Percentiles rank a stretch among this genome's conserved stretches.
Conservation (phyloP, 1,139 yeast genomes). For the Hyphopichia khmerensis region DNA sequence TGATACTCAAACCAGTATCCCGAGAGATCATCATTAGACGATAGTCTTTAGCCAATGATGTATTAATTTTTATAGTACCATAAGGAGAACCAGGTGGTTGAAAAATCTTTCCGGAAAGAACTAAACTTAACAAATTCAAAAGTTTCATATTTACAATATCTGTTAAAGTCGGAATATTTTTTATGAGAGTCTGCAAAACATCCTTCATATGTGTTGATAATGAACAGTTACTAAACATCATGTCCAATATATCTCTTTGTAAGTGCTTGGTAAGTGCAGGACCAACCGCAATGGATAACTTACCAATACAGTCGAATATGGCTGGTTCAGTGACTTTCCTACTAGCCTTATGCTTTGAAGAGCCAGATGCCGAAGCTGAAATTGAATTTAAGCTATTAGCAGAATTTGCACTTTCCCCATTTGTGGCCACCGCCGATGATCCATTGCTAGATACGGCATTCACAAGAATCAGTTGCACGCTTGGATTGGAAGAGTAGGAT, state of each 20-base stretch:
- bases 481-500: slow-evolving; percentile 42
- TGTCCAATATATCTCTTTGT: slow-evolving; percentile 76
- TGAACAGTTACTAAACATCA: slow-evolving; percentile 76
- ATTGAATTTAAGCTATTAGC: slow-evolving; percentile 19
- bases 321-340: slow-evolving; percentile 83
- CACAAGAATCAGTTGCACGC: slow-evolving; percentile 43
- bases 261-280: slow-evolving; percentile 92
- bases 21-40: slow-evolving; percentile 70
- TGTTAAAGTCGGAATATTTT: slow-evolving; percentile 78
- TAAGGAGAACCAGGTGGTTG: slow-evolving; percentile 89
- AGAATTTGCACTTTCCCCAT: slow-evolving; percentile 6
- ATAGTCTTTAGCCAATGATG: slow-evolving; percentile 70
- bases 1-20: slow-evolving; percentile 53
- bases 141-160: slow-evolving; percentile 69
- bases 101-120: slow-evolving; percentile 80
- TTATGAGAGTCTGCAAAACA: slow-evolving; percentile 65
- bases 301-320: slow-evolving; percentile 84
- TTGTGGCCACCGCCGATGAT: slow-evolving; percentile 8
- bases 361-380: slow-evolving; percentile 28
- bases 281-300: slow-evolving; percentile 85
- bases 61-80: slow-evolving; percentile 60
- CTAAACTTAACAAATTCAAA: slow-evolving; percentile 69
- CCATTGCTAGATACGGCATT: slow-evolving; percentile 35
- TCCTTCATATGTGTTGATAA: slow-evolving; percentile 77
- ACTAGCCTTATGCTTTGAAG: slow-evolving; percentile 57